Percentiles rank a stretch among this genome's conserved stretches.
phyloP scores from a whole-genome alignment of 768 basidiomycete genomes.

The Lentinula sp. region DNA sequence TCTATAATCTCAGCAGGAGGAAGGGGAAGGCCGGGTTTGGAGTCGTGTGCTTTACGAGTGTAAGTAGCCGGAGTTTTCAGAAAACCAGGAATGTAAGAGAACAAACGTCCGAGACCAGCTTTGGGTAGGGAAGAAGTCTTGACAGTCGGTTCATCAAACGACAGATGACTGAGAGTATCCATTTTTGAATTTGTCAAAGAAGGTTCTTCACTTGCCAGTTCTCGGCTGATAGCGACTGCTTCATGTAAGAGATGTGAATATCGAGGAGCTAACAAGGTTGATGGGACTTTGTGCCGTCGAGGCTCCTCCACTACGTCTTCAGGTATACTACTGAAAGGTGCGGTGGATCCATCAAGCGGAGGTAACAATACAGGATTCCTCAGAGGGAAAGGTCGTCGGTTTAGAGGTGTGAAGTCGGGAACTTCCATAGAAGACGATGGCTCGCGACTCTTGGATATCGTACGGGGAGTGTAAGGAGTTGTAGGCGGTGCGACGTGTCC shows the following conservation, averaged over 20 bases:
- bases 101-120: conserved; percentile 20
- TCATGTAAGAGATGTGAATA: conserved; percentile 57
- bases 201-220: background rate
- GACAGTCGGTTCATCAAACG: background rate
- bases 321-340: conserved; percentile 27
- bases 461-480: conserved; percentile 28
- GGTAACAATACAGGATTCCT: conserved; percentile 19
- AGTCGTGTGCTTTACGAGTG: conserved; percentile 14
- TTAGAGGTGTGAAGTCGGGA: conserved; percentile 50
- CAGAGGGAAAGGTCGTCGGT: conserved; percentile 23
- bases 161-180: background rate
- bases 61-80: conserved; percentile 28
- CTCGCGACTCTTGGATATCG: background rate
- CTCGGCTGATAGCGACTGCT: conserved; percentile 33
- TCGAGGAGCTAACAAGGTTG: conserved; percentile 43
- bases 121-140: background rate
- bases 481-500: conserved; percentile 55
- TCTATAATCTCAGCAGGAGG: conserved; percentile 49
- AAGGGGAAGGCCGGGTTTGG: conserved; percentile 40
- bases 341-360: conserved; percentile 16
- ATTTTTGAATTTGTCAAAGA: background rate
- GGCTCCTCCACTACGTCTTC: conserved; percentile 13
- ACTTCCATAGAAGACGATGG: conserved; percentile 29
- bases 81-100: conserved; percentile 53
- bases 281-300: conserved; percentile 23